Evolutionary conservation across 1,284 basidiomycete genomes (phyloP).

Genomic region (Neonothopanus nambi): DNA sequence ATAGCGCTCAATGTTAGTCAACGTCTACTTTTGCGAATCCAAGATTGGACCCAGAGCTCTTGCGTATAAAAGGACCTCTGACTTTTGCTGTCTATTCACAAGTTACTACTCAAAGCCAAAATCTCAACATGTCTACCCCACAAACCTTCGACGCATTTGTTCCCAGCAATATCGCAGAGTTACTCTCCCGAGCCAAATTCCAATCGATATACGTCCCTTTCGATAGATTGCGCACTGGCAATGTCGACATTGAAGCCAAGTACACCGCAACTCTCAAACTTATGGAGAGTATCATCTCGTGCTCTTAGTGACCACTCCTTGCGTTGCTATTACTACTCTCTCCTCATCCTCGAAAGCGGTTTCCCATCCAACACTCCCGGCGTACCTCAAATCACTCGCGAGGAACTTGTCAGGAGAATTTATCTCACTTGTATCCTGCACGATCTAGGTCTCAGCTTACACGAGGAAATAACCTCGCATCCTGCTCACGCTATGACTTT

Average conservation of each 20-base stretch:
- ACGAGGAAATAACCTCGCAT: constrained; percentile 12
- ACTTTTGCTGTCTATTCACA: too few relatives aligned
- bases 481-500: constrained; percentile 24
- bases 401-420: constrained; percentile 18
- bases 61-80: too few relatives aligned
- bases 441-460: constrained; percentile 20
- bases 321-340: constrained; percentile 20
- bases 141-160: constrained; percentile 9
- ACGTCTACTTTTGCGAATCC: too few relatives aligned
- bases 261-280: constrained; percentile 14
- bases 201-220: neutral
- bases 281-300: constrained; percentile 16
- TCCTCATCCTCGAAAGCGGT: constrained; percentile 20
- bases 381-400: constrained; percentile 19
- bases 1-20: too few relatives aligned
- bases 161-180: neutral
- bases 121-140: constrained; percentile 7
- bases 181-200: constrained; percentile 1
- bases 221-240: neutral
- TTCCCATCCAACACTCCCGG: constrained; percentile 22
- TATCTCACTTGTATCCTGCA: constrained; percentile 23
- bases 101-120: too few relatives aligned
- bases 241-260: neutral
- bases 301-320: constrained; percentile 18
- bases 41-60: too few relatives aligned